These are phyloP conservation scores for Turnera subulata DNA, from an alignment of 345 rosid species.

Conservation along the genomic window DNA sequence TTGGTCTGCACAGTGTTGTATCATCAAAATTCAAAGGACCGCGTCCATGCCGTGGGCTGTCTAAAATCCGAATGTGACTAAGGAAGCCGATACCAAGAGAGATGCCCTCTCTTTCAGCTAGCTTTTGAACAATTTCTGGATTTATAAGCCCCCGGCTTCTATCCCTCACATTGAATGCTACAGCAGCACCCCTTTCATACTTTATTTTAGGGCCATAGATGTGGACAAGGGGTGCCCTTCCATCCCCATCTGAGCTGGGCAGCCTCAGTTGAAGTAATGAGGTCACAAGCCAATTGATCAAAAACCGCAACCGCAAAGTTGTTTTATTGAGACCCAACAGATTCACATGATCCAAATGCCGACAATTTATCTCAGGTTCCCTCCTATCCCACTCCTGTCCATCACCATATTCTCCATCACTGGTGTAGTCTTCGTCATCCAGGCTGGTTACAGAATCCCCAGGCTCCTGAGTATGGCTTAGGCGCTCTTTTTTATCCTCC, in stretches of 20 bases:
- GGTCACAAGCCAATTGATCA: constrained; percentile 96
- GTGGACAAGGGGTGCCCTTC: constrained; percentile 65
- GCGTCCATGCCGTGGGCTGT: constrained; percentile 45
- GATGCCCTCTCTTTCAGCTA: constrained; percentile 89
- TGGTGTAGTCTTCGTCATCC: constrained; percentile 67
- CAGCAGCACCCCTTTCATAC: constrained; percentile 93
- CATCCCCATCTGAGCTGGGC: constrained; percentile 52
- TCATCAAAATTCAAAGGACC: constrained; percentile 49
- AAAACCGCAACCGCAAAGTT: constrained; percentile 67
- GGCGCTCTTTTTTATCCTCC: constrained; percentile 57
- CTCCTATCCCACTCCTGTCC: constrained; percentile 70
- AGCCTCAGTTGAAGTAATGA: constrained; percentile 83
- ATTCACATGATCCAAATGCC: constrained; percentile 86
- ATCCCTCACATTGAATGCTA: constrained; percentile 86
- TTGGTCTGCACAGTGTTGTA: constrained; percentile 59
- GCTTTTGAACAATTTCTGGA: constrained; percentile 89
- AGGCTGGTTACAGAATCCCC: constrained; percentile 65
- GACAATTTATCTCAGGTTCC: constrained; percentile 83
- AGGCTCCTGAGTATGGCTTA: constrained; percentile 40
- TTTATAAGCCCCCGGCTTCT: constrained; percentile 61
- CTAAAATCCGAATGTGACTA: constrained; percentile 74
- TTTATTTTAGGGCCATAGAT: constrained; percentile 97
- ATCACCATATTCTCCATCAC: constrained; percentile 72
- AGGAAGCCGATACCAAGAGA: constrained; percentile 88
- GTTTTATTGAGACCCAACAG: constrained; percentile 96